Base-by-base conservation (phyloP, 306 rosid species). In the Quercus gilva region DNA sequence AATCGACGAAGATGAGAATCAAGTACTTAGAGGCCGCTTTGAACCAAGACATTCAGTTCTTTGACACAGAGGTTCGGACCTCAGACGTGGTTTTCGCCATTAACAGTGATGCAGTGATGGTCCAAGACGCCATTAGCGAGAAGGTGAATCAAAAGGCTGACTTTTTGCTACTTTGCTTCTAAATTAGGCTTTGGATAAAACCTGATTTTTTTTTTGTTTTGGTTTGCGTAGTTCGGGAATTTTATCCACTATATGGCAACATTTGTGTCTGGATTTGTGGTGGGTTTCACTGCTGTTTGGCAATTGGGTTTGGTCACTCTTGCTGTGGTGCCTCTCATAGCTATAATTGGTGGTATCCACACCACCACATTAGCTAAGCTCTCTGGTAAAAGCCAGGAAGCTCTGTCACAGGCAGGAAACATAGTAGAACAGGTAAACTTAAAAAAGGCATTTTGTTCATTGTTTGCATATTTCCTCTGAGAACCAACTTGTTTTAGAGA, bases 61-160 rank as follows among this genome's bases (percentile, higher is more conserved):
- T 95, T 20, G 99, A 95, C 53, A 95, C 98, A 0, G 92, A 95
- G 74, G 98, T 95, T 75, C 91, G 99, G 67, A 92, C 99, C 25
- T 95, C 99, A 4, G 99, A 95, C 67, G 99, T 95, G 57, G 94
- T 95, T 82, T 89, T 83, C 58, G 99, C 99, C 61, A 89, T 95
- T 77, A 95, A 92, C 81, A 86, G 92, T 49, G 99, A 95, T 74
- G 94, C 99, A 33, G 99, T 95, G 15, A 85, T 95, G 94, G 98
- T 95, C 73, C 99, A 95, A 79, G 99, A 95, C 76, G 99, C 99
- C 85, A 95, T 95, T 79, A 92, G 98, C 23, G 99, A 95, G 92
- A 95, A 95, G 98, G 99, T 94, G 84, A 73, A 79, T 45, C 68
- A 70, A 69, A 29, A 37, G 79, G 51, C 73, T 8, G 74, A 55